phyloP scores from a whole-genome alignment of 192 early-diverging fungal genomes.

The Coemansia reversa region DNA sequence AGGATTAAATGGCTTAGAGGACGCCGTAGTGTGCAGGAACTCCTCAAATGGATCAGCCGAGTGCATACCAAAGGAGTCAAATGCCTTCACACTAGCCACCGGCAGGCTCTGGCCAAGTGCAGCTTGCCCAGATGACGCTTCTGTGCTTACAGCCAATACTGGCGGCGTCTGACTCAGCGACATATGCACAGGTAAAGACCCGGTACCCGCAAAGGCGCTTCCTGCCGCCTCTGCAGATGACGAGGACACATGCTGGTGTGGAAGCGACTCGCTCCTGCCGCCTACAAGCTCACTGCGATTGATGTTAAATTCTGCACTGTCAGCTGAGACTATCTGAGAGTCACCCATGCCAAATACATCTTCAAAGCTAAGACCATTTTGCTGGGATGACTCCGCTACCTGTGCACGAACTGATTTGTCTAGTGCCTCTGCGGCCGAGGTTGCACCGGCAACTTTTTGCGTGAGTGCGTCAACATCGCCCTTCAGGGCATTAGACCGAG shows the following conservation, averaged over 20 bases:
- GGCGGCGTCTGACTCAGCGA: slow-evolving; percentile 27
- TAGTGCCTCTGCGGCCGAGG: neutral
- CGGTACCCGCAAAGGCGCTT: neutral
- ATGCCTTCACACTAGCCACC: slow-evolving; percentile 26
- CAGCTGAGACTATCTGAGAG: slow-evolving; percentile 17
- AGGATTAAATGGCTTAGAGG: slow-evolving; percentile 4
- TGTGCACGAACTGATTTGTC: slow-evolving; percentile 8
- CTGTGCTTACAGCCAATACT: slow-evolving; percentile 1
- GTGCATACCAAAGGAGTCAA: slow-evolving; percentile 50
- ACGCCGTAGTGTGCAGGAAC: slow-evolving; percentile 33
- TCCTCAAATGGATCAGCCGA: slow-evolving; percentile 49
- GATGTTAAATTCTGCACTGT: slow-evolving; percentile 18
- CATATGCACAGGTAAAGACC: slow-evolving; percentile 1
- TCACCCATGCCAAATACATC: slow-evolving; percentile 50
- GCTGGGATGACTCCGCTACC: neutral
- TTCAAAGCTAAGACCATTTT: slow-evolving; percentile 48
- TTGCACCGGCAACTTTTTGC: slow-evolving; percentile 14
- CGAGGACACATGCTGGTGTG: slow-evolving; percentile 6
- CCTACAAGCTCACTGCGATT: neutral
- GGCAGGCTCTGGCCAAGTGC: neutral
- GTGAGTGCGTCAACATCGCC: slow-evolving; percentile 22
- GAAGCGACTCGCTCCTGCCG: slow-evolving; percentile 13
- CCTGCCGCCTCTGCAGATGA: slow-evolving; percentile 4
- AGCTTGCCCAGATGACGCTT: neutral
- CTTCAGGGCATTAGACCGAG: slow-evolving; percentile 10